These are phyloP conservation scores for Phoma sp. DNA, from an alignment of 2,329 filamentous ascomycete species.

Conservation along the genomic window DNA sequence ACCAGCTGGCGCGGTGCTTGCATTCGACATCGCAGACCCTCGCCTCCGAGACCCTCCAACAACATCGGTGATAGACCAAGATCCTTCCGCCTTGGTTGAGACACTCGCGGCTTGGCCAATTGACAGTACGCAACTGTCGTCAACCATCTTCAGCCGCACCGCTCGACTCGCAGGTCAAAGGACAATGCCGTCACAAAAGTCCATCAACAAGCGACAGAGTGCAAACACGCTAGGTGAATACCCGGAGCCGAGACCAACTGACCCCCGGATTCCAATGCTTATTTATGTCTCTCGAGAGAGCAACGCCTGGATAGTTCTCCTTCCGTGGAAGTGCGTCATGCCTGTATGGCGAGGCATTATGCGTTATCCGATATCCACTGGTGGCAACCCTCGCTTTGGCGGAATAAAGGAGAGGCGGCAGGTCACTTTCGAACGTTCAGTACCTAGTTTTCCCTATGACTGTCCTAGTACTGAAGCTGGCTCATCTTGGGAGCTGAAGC, in stretches of 20 bases:
- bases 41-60: conserved; percentile 79
- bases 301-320: conserved; percentile 77
- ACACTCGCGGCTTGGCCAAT: conserved; percentile 72
- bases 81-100: conserved; percentile 55
- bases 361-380: conserved; percentile 79
- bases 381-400: conserved; percentile 82
- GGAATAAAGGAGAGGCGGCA: conserved; percentile 82
- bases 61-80: conserved; percentile 48
- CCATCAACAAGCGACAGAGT: conserved; percentile 78
- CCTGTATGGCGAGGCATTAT: conserved; percentile 87
- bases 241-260: conserved; percentile 64
- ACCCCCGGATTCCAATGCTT: conserved; percentile 80
- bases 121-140: conserved; percentile 60
- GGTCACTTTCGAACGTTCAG: conserved; percentile 78
- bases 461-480: conserved; percentile 81
- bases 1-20: conserved; percentile 72
- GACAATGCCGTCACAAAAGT: conserved; percentile 76
- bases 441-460: conserved; percentile 87
- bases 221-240: conserved; percentile 68
- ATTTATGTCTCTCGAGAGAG: conserved; percentile 68
- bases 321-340: conserved; percentile 89
- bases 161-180: conserved; percentile 69
- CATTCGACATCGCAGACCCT: conserved; percentile 79
- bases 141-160: conserved; percentile 72
- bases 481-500: conserved; percentile 75